A percentile compares a stretch with the other conserved stretches of the same genome.
These are phyloP conservation scores for Cordyceps tenuipes DNA, from an alignment of 2,329 filamentous ascomycete species.

Conservation along the genomic window DNA sequence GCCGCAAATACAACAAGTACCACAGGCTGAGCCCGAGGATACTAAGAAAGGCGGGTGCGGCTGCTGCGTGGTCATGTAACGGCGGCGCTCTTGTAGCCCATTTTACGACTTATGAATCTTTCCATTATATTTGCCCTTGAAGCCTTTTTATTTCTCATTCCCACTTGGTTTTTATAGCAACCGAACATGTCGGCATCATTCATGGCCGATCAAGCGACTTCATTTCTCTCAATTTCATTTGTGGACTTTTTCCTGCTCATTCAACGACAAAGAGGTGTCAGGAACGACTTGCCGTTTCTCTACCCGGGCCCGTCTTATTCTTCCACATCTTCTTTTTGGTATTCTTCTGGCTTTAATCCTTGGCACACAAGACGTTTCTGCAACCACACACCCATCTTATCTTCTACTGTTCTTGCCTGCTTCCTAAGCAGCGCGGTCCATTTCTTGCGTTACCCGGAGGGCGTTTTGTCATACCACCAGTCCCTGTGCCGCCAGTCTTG, in stretches of 20 bases:
- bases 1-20: slow-evolving; percentile 16
- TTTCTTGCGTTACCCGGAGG: not conserved
- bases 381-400: not conserved
- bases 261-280: not conserved
- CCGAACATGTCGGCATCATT: slow-evolving; percentile 1
- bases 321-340: not conserved
- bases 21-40: slow-evolving; percentile 23
- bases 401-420: not conserved
- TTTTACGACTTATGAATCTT: slow-evolving; percentile 18
- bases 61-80: slow-evolving; percentile 45
- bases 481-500: not conserved
- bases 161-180: slow-evolving; percentile 1
- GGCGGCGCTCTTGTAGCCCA: slow-evolving; percentile 8
- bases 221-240: slow-evolving; percentile 7
- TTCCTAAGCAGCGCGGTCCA: not conserved
- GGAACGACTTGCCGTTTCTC: not conserved
- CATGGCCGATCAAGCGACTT: slow-evolving; percentile 5
- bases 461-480: not conserved
- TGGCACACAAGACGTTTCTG: not conserved
- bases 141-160: slow-evolving; percentile 10
- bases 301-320: not conserved
- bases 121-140: not conserved
- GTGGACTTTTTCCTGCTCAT: slow-evolving; percentile 3
- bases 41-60: slow-evolving; percentile 36
- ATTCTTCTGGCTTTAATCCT: slow-evolving; percentile 3